Evolutionary conservation across 2,329 filamentous ascomycete species (phyloP).

Genomic region (Plenodomus lindquistii): DNA sequence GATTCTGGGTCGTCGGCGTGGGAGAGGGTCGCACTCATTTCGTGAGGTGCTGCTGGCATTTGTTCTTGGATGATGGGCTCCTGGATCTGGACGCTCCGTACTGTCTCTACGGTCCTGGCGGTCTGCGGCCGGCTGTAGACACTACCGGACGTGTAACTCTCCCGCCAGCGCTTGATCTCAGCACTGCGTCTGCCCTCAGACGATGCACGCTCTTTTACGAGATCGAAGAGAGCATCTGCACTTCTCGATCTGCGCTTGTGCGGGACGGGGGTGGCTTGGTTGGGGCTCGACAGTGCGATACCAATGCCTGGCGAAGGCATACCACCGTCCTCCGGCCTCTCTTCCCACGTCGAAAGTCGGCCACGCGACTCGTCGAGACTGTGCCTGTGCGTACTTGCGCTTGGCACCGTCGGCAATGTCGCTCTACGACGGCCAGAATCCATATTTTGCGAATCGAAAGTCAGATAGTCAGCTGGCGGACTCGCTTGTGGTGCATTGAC

Average conservation of each 20-base stretch:
- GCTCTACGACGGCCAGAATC: constrained; percentile 36
- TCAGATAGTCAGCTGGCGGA: constrained; percentile 41
- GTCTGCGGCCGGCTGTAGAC: constrained; percentile 42
- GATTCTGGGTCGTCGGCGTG: constrained; percentile 20
- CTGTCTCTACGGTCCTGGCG: constrained; percentile 37
- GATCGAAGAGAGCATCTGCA: constrained; percentile 41
- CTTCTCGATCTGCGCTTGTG: constrained; percentile 44
- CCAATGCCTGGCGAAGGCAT: constrained; percentile 39
- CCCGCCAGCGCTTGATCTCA: constrained; percentile 44
- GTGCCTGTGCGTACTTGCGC: constrained; percentile 28
- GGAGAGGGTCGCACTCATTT: constrained; percentile 31
- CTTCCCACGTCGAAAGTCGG: constrained; percentile 32
- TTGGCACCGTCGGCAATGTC: constrained; percentile 39
- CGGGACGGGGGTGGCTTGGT: constrained; percentile 18
- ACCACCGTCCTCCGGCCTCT: constrained; percentile 28
- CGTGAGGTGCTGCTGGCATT: constrained; percentile 20
- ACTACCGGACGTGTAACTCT: constrained; percentile 38
- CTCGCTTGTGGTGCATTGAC: constrained; percentile 44
- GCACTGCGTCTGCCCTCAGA: constrained; percentile 35
- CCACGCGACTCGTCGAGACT: constrained; percentile 32
- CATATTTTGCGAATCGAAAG: constrained; percentile 31
- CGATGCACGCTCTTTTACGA: constrained; percentile 30
- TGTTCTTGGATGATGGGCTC: constrained; percentile 23
- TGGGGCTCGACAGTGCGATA: constrained; percentile 40
- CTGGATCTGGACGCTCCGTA: constrained; percentile 28